These are phyloP conservation scores for Whalleya microplaca DNA, from an alignment of 2,329 filamentous ascomycete species.

Conservation along the genomic window DNA sequence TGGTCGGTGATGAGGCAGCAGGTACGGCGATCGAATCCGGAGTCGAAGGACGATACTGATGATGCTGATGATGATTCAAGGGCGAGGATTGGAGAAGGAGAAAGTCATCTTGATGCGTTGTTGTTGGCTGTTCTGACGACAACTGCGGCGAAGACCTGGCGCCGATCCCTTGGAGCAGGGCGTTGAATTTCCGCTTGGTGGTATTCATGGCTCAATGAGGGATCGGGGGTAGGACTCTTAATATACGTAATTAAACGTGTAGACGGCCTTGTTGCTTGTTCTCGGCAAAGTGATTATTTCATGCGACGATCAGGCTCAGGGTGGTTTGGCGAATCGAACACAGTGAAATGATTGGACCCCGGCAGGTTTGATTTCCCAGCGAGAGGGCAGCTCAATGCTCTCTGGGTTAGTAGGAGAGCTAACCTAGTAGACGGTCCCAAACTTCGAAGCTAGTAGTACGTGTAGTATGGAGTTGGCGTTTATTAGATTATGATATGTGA, in stretches of 20 bases:
- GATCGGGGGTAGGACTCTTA: conserved; percentile 6
- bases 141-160: conserved; percentile 49
- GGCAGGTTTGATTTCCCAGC: background rate
- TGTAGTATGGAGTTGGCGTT: too few relatives aligned
- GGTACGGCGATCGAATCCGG: conserved; percentile 34
- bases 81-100: conserved; percentile 8
- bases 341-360: background rate
- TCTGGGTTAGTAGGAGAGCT: too few relatives aligned
- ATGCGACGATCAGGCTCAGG: background rate
- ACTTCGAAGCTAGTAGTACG: too few relatives aligned
- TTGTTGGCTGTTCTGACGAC: conserved; percentile 40
- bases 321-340: background rate
- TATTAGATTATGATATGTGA: too few relatives aligned
- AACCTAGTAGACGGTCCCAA: too few relatives aligned
- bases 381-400: too few relatives aligned
- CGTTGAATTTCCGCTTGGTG: conserved; percentile 84
- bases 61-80: too few relatives aligned
- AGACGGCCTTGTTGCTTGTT: background rate
- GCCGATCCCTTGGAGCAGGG: conserved; percentile 69
- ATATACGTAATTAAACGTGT: too few relatives aligned
- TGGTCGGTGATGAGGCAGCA: conserved; percentile 13
- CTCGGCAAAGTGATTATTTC: background rate
- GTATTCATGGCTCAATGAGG: conserved; percentile 61
- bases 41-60: conserved; percentile 39
- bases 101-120: conserved; percentile 38